phyloP scores from a whole-genome alignment of 805 yeast genomes.

The Zygotorulaspora danielsina region DNA sequence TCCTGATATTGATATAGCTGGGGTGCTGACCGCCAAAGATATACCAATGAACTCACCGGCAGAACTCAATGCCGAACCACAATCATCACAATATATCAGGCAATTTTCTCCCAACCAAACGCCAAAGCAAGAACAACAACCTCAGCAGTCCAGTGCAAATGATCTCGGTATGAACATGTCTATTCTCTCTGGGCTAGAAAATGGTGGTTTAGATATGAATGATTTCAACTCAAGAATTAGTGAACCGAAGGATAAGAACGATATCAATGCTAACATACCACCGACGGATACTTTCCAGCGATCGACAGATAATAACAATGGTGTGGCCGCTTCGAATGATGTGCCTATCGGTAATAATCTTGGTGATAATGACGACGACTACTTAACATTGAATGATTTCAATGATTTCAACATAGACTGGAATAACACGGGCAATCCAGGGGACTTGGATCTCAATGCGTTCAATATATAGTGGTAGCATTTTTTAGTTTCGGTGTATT shows the following conservation, averaged over 20 bases:
- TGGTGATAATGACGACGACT: constrained; percentile 29
- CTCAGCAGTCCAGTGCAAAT: constrained; percentile 23
- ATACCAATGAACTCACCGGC: not conserved
- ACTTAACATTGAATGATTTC: constrained; percentile 35
- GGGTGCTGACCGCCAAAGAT: not conserved
- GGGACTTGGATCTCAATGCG: constrained; percentile 28
- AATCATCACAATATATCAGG: constrained; percentile 2
- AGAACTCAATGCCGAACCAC: not conserved
- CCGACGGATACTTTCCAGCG: constrained; percentile 3
- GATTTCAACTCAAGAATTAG: constrained; percentile 12
- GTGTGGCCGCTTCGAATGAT: constrained; percentile 2
- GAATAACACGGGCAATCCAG: constrained; percentile 30
- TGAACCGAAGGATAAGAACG: constrained; percentile 1
- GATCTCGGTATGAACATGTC: constrained; percentile 33
- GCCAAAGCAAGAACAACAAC: constrained; percentile 17
- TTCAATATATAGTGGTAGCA: constrained; percentile 27
- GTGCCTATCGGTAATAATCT: constrained; percentile 11
- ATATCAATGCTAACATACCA: constrained; percentile 1
- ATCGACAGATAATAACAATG: constrained; percentile 10
- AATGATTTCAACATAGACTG: constrained; percentile 36
- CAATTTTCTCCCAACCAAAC: constrained; percentile 3
- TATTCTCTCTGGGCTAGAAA: constrained; percentile 33
- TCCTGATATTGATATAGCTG: constrained; percentile 4
- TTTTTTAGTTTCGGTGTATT: no score
- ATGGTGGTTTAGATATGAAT: constrained; percentile 28